Conservation (phyloP, 306 rosid genomes). For the Vicia faba region DNA sequence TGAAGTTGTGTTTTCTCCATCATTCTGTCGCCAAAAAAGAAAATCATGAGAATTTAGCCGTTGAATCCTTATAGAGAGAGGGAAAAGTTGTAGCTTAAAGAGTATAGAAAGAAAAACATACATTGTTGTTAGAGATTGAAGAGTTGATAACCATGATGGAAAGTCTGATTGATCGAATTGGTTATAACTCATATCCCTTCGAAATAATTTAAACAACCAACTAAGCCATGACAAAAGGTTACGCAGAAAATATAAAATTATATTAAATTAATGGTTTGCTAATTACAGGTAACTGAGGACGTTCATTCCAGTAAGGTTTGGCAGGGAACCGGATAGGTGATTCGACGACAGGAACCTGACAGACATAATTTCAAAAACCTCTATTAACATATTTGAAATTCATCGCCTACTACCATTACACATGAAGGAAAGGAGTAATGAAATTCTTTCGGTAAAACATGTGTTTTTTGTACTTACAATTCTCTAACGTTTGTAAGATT, state of each 20-base stretch:
- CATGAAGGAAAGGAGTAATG: background rate
- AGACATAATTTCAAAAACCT: constrained; percentile 22
- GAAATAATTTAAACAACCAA: constrained; percentile 26
- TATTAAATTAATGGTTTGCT: constrained; percentile 22
- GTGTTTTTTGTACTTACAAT: constrained; percentile 51
- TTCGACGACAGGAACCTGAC: constrained; percentile 67
- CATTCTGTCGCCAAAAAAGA: constrained; percentile 45
- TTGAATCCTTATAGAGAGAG: constrained; percentile 8
- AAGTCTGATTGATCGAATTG: constrained; percentile 47
- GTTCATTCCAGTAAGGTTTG: constrained; percentile 54
- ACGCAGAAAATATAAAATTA: background rate
- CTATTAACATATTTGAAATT: constrained; percentile 17
- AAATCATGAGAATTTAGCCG: constrained; percentile 25
- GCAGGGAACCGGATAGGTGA: constrained; percentile 55
- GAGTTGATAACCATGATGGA: constrained; percentile 54
- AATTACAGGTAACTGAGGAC: constrained; percentile 56
- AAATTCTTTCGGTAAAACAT: background rate
- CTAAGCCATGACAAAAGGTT: constrained; percentile 8
- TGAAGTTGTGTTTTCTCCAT: constrained; percentile 53
- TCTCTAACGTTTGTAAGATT: constrained; percentile 44
- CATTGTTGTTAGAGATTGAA: constrained; percentile 58
- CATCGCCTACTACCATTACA: background rate
- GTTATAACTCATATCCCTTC: constrained; percentile 64
- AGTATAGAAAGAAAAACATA: constrained; percentile 42
- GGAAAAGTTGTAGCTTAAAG: background rate